Evolutionary conservation across 176 grass and related monocot species (phyloP), one percentile per base, ranked within the genome.

Genomic region (Phyllostachys edulis): DNA sequence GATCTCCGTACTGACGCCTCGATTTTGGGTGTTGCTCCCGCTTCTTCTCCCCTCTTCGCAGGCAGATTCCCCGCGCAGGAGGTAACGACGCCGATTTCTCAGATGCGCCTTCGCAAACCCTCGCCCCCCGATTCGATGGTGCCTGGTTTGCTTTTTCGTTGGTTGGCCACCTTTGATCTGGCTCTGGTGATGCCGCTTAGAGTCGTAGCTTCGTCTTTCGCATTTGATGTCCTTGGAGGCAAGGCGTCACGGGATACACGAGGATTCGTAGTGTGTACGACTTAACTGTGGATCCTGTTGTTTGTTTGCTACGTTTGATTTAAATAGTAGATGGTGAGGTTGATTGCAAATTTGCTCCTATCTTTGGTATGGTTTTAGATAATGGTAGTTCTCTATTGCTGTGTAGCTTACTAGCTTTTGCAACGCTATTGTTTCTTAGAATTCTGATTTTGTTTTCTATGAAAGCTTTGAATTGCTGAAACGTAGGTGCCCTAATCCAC

Each of bases 61-160:
- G 91, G 91, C 91, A 9, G 91, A 93, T 41, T 84, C 91, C 38
- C 91, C 85, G 47, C 91, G 88, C 72, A 69, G 80, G 63, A 88
- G 88, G 92, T 91, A 90, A 90, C 41, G 39, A 59, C 71, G 45
- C 56, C 3, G 11, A 17, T 14, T 13, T 50, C 4, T 21, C 39
- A 2, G 40, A 2, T 16, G 61, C 23, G 26, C 12, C 24, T 52
- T 2, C 15, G 37, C 69, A 34, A 20, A 38, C 44, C 34, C 7
- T 59, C 27, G 17, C 37, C 38, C 57, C 65, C 57, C 1, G 34
- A 42, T 67, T 60, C 4, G 41, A 44, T 9, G 60, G 2, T 54
- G 60, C 6, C 34, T 44, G 46, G 1, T 65, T 32, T 12, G 60
- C 17, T 32, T 69, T 29, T 3, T 0, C n/a, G 2, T 38, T 37